phyloP scores from a whole-genome alignment of 148 eudicot genomes.

The Vaccinium vitisidaea region DNA sequence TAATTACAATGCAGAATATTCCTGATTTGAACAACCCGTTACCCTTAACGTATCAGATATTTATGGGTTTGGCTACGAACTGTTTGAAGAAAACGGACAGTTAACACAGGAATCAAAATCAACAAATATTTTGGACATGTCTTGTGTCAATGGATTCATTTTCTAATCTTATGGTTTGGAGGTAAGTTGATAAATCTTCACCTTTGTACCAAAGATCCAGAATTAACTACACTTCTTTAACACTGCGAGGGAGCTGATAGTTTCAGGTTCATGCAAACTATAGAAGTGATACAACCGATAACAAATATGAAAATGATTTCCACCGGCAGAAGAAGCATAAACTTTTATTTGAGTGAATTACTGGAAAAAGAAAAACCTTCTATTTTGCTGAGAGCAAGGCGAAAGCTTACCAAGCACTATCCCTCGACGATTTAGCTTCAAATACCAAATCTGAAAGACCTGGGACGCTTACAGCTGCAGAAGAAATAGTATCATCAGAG shows the following conservation, averaged over 20 bases:
- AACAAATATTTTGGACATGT: not conserved
- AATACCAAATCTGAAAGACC: not conserved
- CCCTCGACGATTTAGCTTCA: constrained; percentile 8
- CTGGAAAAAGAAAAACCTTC: no score
- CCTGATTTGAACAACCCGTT: not conserved
- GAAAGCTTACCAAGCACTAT: constrained; percentile 1
- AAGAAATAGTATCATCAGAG: not conserved
- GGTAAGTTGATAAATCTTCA: not conserved
- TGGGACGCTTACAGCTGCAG: not conserved
- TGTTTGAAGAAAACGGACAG: not conserved
- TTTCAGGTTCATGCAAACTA: not conserved
- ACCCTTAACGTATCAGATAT: no score
- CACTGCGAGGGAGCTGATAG: not conserved
- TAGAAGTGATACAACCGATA: not conserved
- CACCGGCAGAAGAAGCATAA: not conserved
- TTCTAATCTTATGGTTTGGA: not conserved
- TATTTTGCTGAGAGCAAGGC: not conserved
- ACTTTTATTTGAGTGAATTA: not conserved
- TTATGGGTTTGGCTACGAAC: not conserved
- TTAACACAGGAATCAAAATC: not conserved
- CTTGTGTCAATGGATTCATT: not conserved
- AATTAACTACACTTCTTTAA: not conserved
- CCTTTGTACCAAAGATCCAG: no score
- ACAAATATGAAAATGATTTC: not conserved
- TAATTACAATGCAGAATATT: not conserved